Percentiles rank a stretch among this genome's conserved stretches.
Evolutionary conservation across 2,329 filamentous ascomycete genomes (phyloP).

Genomic region (Trichoderma sp.): DNA sequence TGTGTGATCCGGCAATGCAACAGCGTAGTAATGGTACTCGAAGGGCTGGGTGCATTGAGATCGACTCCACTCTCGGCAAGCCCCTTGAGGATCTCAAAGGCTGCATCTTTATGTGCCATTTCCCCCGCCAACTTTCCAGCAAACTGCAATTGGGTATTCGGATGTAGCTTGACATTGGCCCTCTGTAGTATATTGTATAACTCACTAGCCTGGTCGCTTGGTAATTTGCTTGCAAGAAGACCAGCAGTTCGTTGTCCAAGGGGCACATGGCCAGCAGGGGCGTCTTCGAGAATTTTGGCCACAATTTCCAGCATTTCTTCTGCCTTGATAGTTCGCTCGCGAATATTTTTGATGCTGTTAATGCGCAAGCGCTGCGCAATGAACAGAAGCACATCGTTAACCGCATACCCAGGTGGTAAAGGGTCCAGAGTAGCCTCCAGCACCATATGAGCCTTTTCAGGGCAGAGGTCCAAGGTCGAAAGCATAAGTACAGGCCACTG

Average conservation of each 20-base stretch:
- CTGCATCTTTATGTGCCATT: conserved; percentile 45
- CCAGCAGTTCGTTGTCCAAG: conserved; percentile 48
- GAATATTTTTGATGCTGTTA: conserved; percentile 28
- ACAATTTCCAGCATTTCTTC: conserved; percentile 40
- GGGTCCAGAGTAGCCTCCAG: conserved; percentile 46
- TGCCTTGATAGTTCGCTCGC: conserved; percentile 36
- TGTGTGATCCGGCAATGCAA: conserved; percentile 46
- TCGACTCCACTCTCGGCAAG: conserved; percentile 47
- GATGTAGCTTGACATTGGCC: conserved; percentile 41
- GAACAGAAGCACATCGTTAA: conserved; percentile 44
- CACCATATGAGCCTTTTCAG: conserved; percentile 40
- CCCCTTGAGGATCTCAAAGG: conserved; percentile 48
- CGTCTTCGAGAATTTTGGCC: conserved; percentile 38
- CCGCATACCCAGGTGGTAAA: conserved; percentile 44
- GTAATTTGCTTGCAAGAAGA: conserved; percentile 38
- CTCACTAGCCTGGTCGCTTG: conserved; percentile 39
- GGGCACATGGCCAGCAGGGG: conserved; percentile 39
- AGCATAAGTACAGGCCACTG: conserved; percentile 45
- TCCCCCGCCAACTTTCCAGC: conserved; percentile 50
- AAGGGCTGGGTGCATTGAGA: conserved; percentile 52
- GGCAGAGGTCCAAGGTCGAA: conserved; percentile 41
- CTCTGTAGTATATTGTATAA: conserved; percentile 44
- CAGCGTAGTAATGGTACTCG: conserved; percentile 62
- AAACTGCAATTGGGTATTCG: conserved; percentile 53
- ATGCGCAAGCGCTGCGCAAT: conserved; percentile 36